Percentiles rank a stretch among this genome's conserved stretches.
phyloP scores from a whole-genome alignment of 2,329 filamentous ascomycete species.

The Penicillium sp. region DNA sequence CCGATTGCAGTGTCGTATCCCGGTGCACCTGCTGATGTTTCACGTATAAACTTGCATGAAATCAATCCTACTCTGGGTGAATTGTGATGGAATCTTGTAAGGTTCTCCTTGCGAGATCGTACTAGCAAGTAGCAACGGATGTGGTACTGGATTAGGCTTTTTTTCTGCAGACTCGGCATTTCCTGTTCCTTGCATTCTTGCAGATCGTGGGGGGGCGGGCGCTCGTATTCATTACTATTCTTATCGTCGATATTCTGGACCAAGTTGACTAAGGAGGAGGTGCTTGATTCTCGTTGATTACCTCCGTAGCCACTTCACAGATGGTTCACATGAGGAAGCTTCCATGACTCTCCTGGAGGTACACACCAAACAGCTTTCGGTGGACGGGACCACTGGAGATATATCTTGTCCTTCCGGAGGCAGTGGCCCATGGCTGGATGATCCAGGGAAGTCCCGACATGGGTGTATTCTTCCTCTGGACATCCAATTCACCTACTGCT shows the following conservation, averaged over 20 bases:
- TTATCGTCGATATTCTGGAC: not conserved
- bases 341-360: too few relatives aligned
- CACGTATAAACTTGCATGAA: not conserved
- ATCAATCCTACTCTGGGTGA: not conserved
- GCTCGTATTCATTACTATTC: not conserved
- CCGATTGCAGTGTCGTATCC: not conserved
- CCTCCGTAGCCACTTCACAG: too few relatives aligned
- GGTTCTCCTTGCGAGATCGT: not conserved
- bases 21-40: not conserved
- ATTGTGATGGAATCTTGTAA: not conserved
- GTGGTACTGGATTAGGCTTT: not conserved
- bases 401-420: too few relatives aligned
- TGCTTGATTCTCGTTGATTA: too few relatives aligned
- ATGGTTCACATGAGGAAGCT: too few relatives aligned
- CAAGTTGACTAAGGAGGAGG: too few relatives aligned
- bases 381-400: too few relatives aligned
- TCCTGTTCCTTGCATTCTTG: conserved; percentile 7
- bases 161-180: not conserved
- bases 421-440: too few relatives aligned
- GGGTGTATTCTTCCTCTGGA: too few relatives aligned
- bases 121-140: too few relatives aligned
- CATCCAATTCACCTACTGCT: not conserved
- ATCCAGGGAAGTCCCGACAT: too few relatives aligned
- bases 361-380: too few relatives aligned
- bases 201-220: not conserved